These are phyloP conservation scores for Zangia roseola DNA, from an alignment of 768 basidiomycete species.

Conservation along the genomic window DNA sequence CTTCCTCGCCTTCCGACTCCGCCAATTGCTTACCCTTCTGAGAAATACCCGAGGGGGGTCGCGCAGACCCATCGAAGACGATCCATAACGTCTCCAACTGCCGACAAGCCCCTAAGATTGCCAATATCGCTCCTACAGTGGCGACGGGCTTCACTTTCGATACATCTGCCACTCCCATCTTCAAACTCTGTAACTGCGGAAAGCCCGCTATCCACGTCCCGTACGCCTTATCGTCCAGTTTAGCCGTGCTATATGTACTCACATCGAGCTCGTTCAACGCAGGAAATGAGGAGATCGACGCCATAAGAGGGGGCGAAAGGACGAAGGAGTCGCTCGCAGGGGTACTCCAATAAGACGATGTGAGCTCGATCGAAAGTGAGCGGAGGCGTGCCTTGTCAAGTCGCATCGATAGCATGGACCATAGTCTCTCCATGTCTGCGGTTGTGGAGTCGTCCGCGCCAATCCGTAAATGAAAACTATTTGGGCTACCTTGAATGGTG, in stretches of 20 bases:
- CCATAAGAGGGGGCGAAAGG: conserved; percentile 15
- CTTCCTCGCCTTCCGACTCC: not conserved
- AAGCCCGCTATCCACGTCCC: conserved; percentile 13
- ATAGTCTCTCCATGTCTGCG: conserved; percentile 14
- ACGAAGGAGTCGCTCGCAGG: conserved; percentile 22
- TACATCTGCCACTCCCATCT: conserved; percentile 20
- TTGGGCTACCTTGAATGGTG: conserved; percentile 17
- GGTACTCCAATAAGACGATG: conserved; percentile 28
- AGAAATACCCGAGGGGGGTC: not conserved
- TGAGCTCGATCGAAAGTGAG: conserved; percentile 21
- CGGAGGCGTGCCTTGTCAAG: conserved; percentile 11
- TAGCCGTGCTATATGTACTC: conserved; percentile 17
- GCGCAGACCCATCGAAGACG: conserved; percentile 21
- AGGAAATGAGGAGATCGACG: conserved; percentile 15
- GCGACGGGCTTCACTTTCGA: conserved; percentile 17
- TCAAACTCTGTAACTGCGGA: conserved; percentile 13
- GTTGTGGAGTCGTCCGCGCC: conserved; percentile 27
- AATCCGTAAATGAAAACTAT: conserved; percentile 18
- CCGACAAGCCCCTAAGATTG: conserved; percentile 21
- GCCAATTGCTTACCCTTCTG: not conserved
- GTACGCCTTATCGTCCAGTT: conserved; percentile 20
- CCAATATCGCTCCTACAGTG: conserved; percentile 17
- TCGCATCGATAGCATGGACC: conserved; percentile 9
- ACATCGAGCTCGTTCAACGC: conserved; percentile 19
- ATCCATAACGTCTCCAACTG: conserved; percentile 18